Base-by-base conservation (phyloP, 352 stramenopile species). In the Phytophthora melonis region DNA sequence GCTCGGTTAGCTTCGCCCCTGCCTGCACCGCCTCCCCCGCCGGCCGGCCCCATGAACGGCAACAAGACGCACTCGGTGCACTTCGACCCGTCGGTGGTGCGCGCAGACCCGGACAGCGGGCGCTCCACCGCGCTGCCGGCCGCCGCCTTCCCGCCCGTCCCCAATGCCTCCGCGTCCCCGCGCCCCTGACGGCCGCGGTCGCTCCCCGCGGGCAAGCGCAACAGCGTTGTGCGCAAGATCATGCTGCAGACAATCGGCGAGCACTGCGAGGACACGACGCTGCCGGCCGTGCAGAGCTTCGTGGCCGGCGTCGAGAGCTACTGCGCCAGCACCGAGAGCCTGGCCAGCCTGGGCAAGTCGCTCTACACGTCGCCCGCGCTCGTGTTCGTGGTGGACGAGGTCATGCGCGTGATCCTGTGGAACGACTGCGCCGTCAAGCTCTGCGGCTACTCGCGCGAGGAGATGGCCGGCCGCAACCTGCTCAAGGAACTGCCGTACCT, bases 351-450 rank as follows among this genome's bases (percentile, higher is more conserved):
- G 23, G 89, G 89, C 45, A 96, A 96, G 63, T 94, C 87, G 43
- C 78, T 96, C 2, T 96, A 96, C 70, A 91, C 86, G 70, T 93
- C 86, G 1, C 77, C 80, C 7, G 78, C 87, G 1, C 66, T 95
- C 39, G 87, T 95, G 25, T 95, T 96, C 77, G 89, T 94, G 34
- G 81, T 96, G 41, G 89, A 96, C 60, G 89, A 94, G 53, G 76
- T 82, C 45, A 93, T 94, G 88, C 89, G 89, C 59, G 90, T 96
- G 21, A 96, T 96, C 39, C 68, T 96, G 16, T 96, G 89, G 89
- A 96, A 96, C 61, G 89, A 96, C 62, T 81, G 78, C 43, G 89
- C 89, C 0, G 82, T 93, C n/a, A 83, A 86, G 66, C 75, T 91
- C 53, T 82, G 82, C 36, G 89, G 89, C n/a, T 94, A 88, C 69